Evolutionary conservation across 2,329 filamentous ascomycete genomes (phyloP).

Genomic region (Immersiporthe knoxdaviesiana): DNA sequence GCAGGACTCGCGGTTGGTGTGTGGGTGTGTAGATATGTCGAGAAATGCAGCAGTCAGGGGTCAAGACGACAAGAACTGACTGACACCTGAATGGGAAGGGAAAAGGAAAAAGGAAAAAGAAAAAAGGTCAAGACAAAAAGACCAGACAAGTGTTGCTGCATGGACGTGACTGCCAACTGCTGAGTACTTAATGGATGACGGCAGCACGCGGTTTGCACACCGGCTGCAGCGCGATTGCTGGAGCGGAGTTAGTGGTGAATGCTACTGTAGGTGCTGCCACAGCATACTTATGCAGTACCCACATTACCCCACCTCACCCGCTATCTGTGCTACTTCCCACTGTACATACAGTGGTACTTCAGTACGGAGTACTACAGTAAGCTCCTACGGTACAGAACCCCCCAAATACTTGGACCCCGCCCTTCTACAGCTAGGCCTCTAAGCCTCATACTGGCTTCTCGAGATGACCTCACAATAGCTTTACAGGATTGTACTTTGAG

Average conservation of each 20-base stretch:
- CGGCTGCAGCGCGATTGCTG: background rate
- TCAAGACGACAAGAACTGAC: background rate
- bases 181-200: constrained; percentile 10
- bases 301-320: background rate
- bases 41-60: background rate
- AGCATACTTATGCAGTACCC: background rate
- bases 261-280: background rate
- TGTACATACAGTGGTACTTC: too few relatives aligned
- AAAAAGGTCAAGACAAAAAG: background rate
- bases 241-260: background rate
- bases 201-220: background rate
- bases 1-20: background rate
- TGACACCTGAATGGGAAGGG: background rate
- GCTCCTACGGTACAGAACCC: too few relatives aligned
- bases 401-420: too few relatives aligned
- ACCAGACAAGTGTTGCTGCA: background rate
- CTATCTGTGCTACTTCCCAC: too few relatives aligned
- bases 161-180: background rate
- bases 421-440: too few relatives aligned
- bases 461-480: too few relatives aligned
- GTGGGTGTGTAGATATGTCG: too few relatives aligned
- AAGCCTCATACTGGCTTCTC: too few relatives aligned
- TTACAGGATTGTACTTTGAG: too few relatives aligned
- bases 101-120: background rate
- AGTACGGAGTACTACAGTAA: too few relatives aligned